Conservation (phyloP, 208 protist genomes). For the Leptomonas pyrrhocoris region DNA sequence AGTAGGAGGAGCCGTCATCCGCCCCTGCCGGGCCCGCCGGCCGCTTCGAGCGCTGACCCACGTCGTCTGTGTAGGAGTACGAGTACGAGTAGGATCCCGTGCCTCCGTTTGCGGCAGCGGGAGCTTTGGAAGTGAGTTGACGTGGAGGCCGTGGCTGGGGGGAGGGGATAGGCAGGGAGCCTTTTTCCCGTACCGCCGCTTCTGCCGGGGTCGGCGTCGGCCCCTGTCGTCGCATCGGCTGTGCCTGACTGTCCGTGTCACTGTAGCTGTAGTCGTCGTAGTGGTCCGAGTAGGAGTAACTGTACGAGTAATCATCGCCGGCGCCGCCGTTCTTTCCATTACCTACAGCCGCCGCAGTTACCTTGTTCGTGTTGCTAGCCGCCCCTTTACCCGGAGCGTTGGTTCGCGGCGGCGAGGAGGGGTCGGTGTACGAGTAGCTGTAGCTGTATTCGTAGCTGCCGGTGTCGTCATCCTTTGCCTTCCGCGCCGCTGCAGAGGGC, state of each 20-base stretch:
- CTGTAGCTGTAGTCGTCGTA: slow-evolving; percentile 30
- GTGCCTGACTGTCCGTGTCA: slow-evolving; percentile 24
- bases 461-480: slow-evolving; percentile 1
- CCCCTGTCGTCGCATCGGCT: not conserved
- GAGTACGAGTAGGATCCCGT: slow-evolving; percentile 35
- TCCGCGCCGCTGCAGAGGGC: not conserved
- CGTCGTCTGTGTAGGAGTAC: slow-evolving; percentile 20
- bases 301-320: slow-evolving; percentile 21
- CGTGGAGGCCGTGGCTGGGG: not conserved
- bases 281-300: slow-evolving; percentile 34
- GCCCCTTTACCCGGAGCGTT: not conserved
- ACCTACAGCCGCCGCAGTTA: not conserved
- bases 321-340: not conserved
- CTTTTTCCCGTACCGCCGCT: not conserved
- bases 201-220: slow-evolving; percentile 12
- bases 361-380: not conserved
- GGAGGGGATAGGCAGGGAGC: not conserved
- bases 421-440: slow-evolving; percentile 33
- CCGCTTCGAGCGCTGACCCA: not conserved
- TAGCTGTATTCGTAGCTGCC: slow-evolving; percentile 30
- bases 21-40: not conserved
- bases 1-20: slow-evolving; percentile 24
- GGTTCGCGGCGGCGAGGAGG: slow-evolving; percentile 4
- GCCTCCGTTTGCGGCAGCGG: slow-evolving; percentile 1
- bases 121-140: not conserved